Percentiles rank a stretch among this genome's conserved stretches.
phyloP scores from a whole-genome alignment of 169 alveolate genomes.

The Plasmodium vivax region DNA sequence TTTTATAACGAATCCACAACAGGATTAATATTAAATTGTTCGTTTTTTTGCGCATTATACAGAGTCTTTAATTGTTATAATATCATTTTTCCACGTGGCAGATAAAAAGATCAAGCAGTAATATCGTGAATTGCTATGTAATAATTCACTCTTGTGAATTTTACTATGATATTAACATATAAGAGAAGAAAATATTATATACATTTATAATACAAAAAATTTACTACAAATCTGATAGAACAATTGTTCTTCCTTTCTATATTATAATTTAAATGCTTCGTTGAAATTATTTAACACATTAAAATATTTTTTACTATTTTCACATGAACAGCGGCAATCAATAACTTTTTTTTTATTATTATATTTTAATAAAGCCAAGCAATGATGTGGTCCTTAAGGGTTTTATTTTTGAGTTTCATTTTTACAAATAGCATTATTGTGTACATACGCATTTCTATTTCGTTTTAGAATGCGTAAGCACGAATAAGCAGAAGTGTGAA shows the following conservation, averaged over 20 bases:
- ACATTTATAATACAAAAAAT: not conserved
- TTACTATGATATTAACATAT: not conserved
- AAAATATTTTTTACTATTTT: not conserved
- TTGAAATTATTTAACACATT: not conserved
- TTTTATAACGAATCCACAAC: not conserved
- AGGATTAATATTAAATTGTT: not conserved
- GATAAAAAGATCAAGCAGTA: not conserved
- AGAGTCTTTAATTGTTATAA: not conserved
- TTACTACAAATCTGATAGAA: not conserved
- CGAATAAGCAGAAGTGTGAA: not conserved
- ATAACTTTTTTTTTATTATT: not conserved
- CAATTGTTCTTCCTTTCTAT: not conserved
- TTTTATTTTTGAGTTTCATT: not conserved
- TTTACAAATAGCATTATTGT: not conserved
- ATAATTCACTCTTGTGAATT: not conserved
- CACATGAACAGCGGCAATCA: not conserved
- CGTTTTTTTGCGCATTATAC: not conserved
- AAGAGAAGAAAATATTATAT: not conserved
- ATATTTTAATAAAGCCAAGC: not conserved
- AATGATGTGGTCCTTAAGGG: not conserved
- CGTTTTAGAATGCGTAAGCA: not conserved
- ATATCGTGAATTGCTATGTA: not conserved
- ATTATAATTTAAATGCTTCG: not conserved
- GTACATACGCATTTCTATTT: not conserved
- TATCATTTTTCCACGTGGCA: not conserved